Base-by-base conservation (phyloP, 345 rosid genomes). In the Populus simonii region DNA sequence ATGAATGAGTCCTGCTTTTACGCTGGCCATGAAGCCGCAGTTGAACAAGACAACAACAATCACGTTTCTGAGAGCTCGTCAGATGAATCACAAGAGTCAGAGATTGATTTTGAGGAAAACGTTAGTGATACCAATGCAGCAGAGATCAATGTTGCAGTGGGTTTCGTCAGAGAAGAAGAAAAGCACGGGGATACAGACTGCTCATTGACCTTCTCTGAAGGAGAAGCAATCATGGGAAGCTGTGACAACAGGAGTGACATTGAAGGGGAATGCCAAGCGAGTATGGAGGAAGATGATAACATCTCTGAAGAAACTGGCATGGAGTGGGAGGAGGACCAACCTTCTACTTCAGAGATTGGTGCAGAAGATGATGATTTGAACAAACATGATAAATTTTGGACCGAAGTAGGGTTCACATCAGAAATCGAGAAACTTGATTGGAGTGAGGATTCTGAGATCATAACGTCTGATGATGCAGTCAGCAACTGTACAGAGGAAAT, bases 291-390 rank as follows among this genome's bases (percentile, higher is more conserved):
- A 49, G 76, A 75, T 18, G 79, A 73, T 8, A 33, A 51, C 74
- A 47, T 35, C 66, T 83, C 83, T 74, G 86, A 87, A 51, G 78
- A 55, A 71, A 73, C 76, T 51, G 88, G 70, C 63, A 87, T 85
- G 90, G 96, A 87, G 53, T 86, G 90, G 92, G 88, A 84, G 55
- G 90, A 81, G 43, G 84, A 73, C 12, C 76, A 31, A 17, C 70
- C 33, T 70, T 77, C 83, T 25, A 57, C 65, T 53, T 73, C 73
- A 31, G 86, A 78, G 68, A 33, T 57, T n/a, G 83, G 76, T 33
- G 22, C 61, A 65, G 88, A 68, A 81, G 74, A 43, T 15, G 35
- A 53, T 66, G 39, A 25, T 74, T 63, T 69, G n/a, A 70, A 73
- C 59, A 82, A 82, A 71, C 72, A 65, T 27, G 74, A 79, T 45